Base-by-base conservation (phyloP, 257 asterid species). In the Nemophila menziesii region DNA sequence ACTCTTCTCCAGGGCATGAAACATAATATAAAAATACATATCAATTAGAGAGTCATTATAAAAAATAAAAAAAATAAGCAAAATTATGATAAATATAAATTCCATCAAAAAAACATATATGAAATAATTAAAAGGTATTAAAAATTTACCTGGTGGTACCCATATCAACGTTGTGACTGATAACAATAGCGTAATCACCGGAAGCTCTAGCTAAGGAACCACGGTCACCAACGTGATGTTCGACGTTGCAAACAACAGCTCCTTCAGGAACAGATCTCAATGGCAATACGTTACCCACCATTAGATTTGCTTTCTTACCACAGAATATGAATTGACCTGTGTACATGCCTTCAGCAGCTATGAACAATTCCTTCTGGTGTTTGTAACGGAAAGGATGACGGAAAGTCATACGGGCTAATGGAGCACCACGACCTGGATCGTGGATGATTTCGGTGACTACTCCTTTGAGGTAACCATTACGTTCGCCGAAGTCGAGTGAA, bases 231-330 rank as follows among this genome's bases (percentile, higher is more conserved):
- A 40, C 45, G 12, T 40, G 45, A 17, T 80, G 89, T 47, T 77
- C 93, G 2, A 80, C 93, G 56, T 80, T 80, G 61, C 93, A 77
- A 0, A 80, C 79, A 1, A 80, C 85, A 11, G 89, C 93, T n/a
- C 89, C 93, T 52, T 80, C 84, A 0, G 93, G 93, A 44, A 80
- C 62, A 4, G 82, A 71, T 64, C 89, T 68, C 24, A 77, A 68
- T 0, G 93, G 87, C 48, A 80, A 39, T 0, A 80, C 89, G 49
- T 80, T 80, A 0, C 93, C 93, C 4, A 80, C 93, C 20, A 70
- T 67, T 3, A 80, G 71, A 2, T 41, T 64, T 0, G 93, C 93
- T 46, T 80, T 80, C 69, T 74, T 80, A 0, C 93, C 89, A 23
- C 89, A 77, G 66, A 73, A 80, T 1, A 80, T 49, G 27, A 80